Evolutionary conservation across 176 grass and related monocot species (phyloP).

Genomic region (Hyparrhenia diplandra): DNA sequence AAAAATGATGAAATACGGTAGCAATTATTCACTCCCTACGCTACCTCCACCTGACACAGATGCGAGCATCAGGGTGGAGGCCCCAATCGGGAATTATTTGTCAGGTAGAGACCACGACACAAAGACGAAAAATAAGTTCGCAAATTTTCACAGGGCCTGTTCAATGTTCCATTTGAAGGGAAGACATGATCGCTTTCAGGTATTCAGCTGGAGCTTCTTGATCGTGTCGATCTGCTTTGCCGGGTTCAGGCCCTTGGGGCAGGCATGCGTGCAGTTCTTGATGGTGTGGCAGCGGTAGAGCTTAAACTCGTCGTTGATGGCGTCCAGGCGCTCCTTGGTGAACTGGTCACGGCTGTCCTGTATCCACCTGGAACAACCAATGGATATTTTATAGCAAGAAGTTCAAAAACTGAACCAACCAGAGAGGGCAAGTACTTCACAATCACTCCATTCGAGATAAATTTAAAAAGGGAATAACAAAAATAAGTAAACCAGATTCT

Average conservation of each 20-base stretch:
- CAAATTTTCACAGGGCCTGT: conserved; percentile 12
- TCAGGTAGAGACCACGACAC: not conserved
- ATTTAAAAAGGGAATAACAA: not conserved
- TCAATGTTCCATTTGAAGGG: not conserved
- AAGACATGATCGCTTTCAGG: not conserved
- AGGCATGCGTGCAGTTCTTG: conserved; percentile 90
- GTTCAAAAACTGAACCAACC: not conserved
- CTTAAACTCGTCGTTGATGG: conserved; percentile 97
- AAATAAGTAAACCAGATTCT: not conserved
- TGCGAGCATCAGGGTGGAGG: not conserved
- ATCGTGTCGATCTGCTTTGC: conserved; percentile 84
- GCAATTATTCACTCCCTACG: conserved; percentile 46
- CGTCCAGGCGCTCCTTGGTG: conserved; percentile 85
- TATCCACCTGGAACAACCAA: conserved; percentile 65
- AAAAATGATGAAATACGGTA: conserved; percentile 4
- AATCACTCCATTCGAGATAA: not conserved
- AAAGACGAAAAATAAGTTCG: not conserved
- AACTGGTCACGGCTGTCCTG: conserved; percentile 97
- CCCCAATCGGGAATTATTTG: conserved; percentile 33
- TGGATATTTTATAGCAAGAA: conserved; percentile 6
- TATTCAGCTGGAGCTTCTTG: conserved; percentile 80
- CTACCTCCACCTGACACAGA: no score
- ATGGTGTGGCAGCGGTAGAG: conserved; percentile 95
- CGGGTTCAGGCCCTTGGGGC: conserved; percentile 92
- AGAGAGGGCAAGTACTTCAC: not conserved